Evolutionary conservation across 495 filamentous ascomycete genomes (phyloP), one percentile per base, ranked within the genome.

Genomic region (Hamigera avellanea): DNA sequence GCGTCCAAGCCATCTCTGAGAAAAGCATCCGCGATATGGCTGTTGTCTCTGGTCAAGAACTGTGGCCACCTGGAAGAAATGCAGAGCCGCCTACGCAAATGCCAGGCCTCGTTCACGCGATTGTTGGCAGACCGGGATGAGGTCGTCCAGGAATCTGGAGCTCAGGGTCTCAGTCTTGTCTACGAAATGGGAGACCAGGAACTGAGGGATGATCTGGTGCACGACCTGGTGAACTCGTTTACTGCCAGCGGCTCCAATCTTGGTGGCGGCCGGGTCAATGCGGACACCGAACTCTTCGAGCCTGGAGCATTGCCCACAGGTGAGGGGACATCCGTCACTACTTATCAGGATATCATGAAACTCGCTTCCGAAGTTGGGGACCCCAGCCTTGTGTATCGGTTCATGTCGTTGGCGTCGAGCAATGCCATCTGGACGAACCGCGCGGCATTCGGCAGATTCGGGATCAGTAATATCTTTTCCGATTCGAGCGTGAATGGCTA

Each of bases 401-500:
- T 96, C 55, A 98, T 98, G 91, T 85, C 86, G 0, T 62, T 98
- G 40, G 91, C 91, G 2, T 81, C 85, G 1, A 91, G 94, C 44
- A 93, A 93, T 37, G 85, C 88, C 0, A 84, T 93, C 21, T 98
- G 91, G 91, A 86, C 86, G 2, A 93, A 84, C 14, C 76, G 91
- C 15, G 89, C 91, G 2, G 88, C 91, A 1, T 95, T 98, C 57
- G 89, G 91, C 12, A 75, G 87, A 12, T 93, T 95, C 44, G 91
- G 91, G 1, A 72, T 98, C 37, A 89, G 83, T 50, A 88, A 72
- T 38, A 87, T 98, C 33, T 72, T 98, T 32, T 91, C 86, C 10
- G 83, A 89, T 37, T 84, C 86, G 0, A 84, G 82, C 44, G 68
- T 87, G 10, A 69, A 76, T 47, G 76, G 75, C 8, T 81, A 80